Evolutionary conservation across 2,329 filamentous ascomycete genomes (phyloP).

Genomic region (Cyclaneusma minus): DNA sequence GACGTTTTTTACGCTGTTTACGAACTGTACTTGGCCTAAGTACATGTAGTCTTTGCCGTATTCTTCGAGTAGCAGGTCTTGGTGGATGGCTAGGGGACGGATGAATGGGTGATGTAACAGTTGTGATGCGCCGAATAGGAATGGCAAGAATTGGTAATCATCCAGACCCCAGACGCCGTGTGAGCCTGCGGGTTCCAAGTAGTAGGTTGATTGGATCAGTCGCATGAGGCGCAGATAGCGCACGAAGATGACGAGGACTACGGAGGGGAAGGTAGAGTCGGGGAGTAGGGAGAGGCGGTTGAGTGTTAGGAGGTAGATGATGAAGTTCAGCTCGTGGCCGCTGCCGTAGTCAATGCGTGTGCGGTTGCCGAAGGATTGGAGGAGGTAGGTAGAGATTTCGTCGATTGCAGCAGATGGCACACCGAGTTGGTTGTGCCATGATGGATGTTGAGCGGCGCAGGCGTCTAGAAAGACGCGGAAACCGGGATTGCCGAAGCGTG

Average conservation of each 20-base stretch:
- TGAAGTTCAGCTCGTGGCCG: constrained; percentile 93
- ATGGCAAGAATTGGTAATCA: constrained; percentile 93
- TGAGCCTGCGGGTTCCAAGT: constrained; percentile 89
- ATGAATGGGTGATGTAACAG: constrained; percentile 71
- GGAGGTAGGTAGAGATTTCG: constrained; percentile 68
- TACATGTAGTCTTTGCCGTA: constrained; percentile 75
- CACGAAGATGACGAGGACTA: constrained; percentile 66
- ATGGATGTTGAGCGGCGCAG: constrained; percentile 30
- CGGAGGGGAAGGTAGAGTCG: constrained; percentile 48
- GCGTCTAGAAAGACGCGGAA: constrained; percentile 73
- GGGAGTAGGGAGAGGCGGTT: constrained; percentile 59
- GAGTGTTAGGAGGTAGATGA: constrained; percentile 91
- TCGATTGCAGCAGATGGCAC: constrained; percentile 38
- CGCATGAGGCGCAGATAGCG: constrained; percentile 82
- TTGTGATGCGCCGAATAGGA: constrained; percentile 87
- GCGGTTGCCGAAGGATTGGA: constrained; percentile 73
- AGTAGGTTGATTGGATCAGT: constrained; percentile 77
- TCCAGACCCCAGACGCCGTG: constrained; percentile 97
- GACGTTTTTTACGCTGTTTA: constrained; percentile 92
- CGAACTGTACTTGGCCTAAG: constrained; percentile 81
- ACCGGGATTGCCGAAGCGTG: constrained; percentile 84
- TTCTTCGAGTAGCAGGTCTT: constrained; percentile 74
- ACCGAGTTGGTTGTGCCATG: constrained; percentile 50
- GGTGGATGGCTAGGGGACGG: constrained; percentile 71
- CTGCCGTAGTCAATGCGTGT: constrained; percentile 90